A percentile compares a stretch with the other conserved stretches of the same genome.
phyloP scores from a whole-genome alignment of 1,139 yeast species.

The Diutina ranongensis region DNA sequence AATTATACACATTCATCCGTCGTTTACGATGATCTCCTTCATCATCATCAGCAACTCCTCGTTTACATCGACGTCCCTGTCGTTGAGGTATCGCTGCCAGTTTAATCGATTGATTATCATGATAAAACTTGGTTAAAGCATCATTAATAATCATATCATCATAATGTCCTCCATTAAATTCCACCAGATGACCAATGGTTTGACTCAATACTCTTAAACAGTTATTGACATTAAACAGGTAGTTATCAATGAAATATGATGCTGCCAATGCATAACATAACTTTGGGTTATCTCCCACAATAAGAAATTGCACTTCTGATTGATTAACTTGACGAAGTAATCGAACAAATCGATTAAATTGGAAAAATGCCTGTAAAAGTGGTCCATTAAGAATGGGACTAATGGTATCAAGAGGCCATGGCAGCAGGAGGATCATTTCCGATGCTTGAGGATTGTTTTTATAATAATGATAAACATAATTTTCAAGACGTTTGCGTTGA shows the following conservation, averaged over 20 bases:
- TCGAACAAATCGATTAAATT: constrained; percentile 25
- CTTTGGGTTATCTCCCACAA: constrained; percentile 18
- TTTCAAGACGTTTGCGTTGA: constrained; percentile 27
- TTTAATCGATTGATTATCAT: constrained; percentile 25
- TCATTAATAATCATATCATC: constrained; percentile 32
- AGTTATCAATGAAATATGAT: constrained; percentile 32
- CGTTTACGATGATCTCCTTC: neutral
- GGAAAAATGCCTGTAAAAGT: constrained; percentile 27
- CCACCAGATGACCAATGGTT: constrained; percentile 14
- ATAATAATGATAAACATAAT: constrained; percentile 28
- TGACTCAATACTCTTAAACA: constrained; percentile 9
- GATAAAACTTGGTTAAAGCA: constrained; percentile 27
- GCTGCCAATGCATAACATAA: constrained; percentile 19
- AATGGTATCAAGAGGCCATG: neutral
- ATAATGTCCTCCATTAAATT: constrained; percentile 24
- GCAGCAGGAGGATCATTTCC: constrained; percentile 20
- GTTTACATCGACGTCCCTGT: neutral
- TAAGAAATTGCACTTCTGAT: constrained; percentile 23
- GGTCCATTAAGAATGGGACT: constrained; percentile 29
- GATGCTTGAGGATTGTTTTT: constrained; percentile 20
- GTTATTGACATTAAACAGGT: constrained; percentile 22
- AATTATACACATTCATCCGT: constrained; percentile 1
- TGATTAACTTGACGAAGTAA: constrained; percentile 24
- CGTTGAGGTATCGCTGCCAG: neutral
- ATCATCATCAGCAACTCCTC: neutral